Evolutionary conservation across 2,329 filamentous ascomycete species (phyloP).

Genomic region (Phoma sp.): DNA sequence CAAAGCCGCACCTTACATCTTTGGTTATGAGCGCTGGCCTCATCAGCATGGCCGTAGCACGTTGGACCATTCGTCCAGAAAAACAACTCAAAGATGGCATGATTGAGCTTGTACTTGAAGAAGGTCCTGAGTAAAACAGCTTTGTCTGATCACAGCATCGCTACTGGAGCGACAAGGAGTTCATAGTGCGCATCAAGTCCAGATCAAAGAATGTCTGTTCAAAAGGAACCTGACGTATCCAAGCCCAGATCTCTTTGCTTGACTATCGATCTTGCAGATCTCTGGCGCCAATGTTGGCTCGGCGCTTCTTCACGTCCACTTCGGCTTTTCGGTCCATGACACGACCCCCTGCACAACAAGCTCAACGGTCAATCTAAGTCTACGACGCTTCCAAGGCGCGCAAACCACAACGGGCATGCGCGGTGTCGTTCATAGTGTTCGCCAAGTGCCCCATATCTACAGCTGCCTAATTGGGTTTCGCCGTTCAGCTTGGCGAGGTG

Average conservation of each 20-base stretch:
- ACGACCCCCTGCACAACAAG: neutral
- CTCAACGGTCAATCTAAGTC: neutral
- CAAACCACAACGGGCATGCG: conserved; percentile 2
- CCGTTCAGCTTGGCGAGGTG: conserved; percentile 23
- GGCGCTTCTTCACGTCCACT: neutral
- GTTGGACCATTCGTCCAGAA: conserved; percentile 29
- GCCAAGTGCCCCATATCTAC: conserved; percentile 16
- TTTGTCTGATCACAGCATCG: neutral
- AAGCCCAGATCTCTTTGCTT: no score
- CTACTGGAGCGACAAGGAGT: no score
- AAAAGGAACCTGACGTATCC: no score
- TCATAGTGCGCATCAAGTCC: no score
- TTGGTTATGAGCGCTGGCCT: conserved; percentile 45
- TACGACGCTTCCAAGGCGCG: conserved; percentile 8
- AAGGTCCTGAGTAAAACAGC: neutral
- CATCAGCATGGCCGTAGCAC: conserved; percentile 41
- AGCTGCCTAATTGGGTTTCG: conserved; percentile 31
- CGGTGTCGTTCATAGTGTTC: conserved; percentile 3
- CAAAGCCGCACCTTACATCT: conserved; percentile 39
- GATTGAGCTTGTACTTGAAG: conserved; percentile 29
- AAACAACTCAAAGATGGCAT: conserved; percentile 15
- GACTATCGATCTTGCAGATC: neutral
- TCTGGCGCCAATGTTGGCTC: neutral
- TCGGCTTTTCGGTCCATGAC: neutral
- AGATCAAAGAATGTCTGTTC: no score